Percentiles rank a stretch among this genome's conserved stretches.
Evolutionary conservation across 2,329 filamentous ascomycete genomes (phyloP).

Genomic region (Sarocladium kiliense): DNA sequence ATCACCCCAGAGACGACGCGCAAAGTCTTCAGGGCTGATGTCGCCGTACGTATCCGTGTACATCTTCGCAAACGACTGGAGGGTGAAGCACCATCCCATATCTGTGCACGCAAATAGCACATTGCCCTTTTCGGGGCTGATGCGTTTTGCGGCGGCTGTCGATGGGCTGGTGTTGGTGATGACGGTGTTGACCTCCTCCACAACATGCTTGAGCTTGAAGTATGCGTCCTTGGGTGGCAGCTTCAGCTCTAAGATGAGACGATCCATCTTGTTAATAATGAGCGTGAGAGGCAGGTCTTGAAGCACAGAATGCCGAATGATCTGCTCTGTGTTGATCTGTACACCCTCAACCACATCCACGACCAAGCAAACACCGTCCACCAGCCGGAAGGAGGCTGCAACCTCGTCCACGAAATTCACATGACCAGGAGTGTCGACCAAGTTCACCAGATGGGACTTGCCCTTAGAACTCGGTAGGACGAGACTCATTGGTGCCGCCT

Average conservation of each 20-base stretch:
- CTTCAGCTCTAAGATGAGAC: constrained; percentile 88
- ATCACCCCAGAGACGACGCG: constrained; percentile 86
- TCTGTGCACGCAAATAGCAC: constrained; percentile 92
- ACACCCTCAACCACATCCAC: constrained; percentile 98
- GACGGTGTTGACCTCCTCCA: constrained; percentile 94
- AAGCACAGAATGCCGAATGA: constrained; percentile 90
- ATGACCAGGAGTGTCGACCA: constrained; percentile 93
- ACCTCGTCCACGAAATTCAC: constrained; percentile 99
- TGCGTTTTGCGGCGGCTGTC: constrained; percentile 68
- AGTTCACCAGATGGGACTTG: constrained; percentile 92
- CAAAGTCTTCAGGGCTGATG: constrained; percentile 78
- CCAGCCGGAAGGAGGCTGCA: constrained; percentile 77
- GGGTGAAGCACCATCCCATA: constrained; percentile 95
- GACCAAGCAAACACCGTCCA: constrained; percentile 86
- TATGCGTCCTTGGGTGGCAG: constrained; percentile 93
- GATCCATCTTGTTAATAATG: constrained; percentile 96
- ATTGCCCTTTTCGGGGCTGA: constrained; percentile 96
- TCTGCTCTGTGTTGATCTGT: constrained; percentile 95
- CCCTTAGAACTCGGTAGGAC: constrained; percentile 82
- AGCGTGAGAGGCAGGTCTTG: constrained; percentile 85
- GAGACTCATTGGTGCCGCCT: constrained; percentile 89
- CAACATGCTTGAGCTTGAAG: constrained; percentile 98
- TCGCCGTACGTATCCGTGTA: constrained; percentile 84
- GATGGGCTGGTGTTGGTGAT: constrained; percentile 86
- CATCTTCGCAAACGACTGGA: constrained; percentile 93